Base-by-base conservation (phyloP, 352 stramenopile species). In the Phytophthora palmivora region DNA sequence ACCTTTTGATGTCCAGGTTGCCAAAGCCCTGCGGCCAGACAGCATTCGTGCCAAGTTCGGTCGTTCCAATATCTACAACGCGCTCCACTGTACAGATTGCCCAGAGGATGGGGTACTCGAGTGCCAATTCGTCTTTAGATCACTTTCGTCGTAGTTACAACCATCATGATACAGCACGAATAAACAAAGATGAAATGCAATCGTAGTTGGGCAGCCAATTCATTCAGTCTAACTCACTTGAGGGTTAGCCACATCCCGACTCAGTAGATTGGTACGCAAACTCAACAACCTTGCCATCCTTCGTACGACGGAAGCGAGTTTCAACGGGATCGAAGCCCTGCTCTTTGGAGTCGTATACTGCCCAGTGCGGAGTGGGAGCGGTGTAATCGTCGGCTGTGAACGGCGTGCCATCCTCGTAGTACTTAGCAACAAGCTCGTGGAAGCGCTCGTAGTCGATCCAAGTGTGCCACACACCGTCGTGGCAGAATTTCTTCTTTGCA, bases 391-490 rank as follows among this genome's bases (percentile, higher is more conserved):
- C 81, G 0, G 96, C 91, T 12, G 73, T 88, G 74, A 99, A 99
- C 26, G 76, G 59, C 50, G 73, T 85, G 41, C 88, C 88, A 54
- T 94, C 81, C 46, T 89, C 70, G 69, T 96, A 94, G 75, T 82
- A 96, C 61, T 82, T 76, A 34, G 74, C 60, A 19, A 96, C 81
- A 15, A 96, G 78, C 36, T 95, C 79, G 55, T 98, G 91, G 61
- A 98, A 99, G 58, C 96, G 97, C 34, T 97, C 87, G 72, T 99
- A 99, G 79, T 99, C 92, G 68, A 99, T 99, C 97, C 97, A 99
- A 42, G 97, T 99, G 70, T 98, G 90, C 97, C 97, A 99, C 53
- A 91, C 81, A 66, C 89, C 92, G 19, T 97, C 83, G 24, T 87
- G 84, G 57, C 82, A 85, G 62, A 96, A 97, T 42, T 88, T 89